Base-by-base conservation (phyloP, 2,329 filamentous ascomycete species). In the Penicillium sp. region DNA sequence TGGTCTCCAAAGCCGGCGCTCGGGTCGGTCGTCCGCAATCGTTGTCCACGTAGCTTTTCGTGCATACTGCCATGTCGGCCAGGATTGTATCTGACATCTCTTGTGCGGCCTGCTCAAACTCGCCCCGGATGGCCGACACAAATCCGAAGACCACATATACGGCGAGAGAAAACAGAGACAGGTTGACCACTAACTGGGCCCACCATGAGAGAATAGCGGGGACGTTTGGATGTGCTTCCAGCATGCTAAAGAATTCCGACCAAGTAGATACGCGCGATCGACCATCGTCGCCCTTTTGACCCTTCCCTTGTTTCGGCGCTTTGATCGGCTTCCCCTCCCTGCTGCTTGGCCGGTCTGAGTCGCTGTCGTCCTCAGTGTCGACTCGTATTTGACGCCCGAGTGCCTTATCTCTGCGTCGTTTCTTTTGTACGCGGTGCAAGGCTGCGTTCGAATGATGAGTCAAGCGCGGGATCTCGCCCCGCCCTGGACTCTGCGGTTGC, bases 1-100 rank as follows among this genome's bases (percentile, higher is more conserved):
- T 74, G 0, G 72, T 72, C 53, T 86, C 80, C 59, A 97, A 75
- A 0, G 87, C 89, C 0, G 91, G 92, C 3, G 87, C 72, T 12
- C 86, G 80, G 14, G 79, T 79, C 2, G 80, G 77, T 0, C 78
- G 80, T 1, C 78, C 80, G 68, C 93, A 99, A 31, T 78, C 77
- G 63, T 99, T 99, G 40, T 83, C 78, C 2, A 78, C 74, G 68
- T 87, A 99, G 55, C 92, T 78, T 33, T 81, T 80, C 2, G 81
- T 79, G 67, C 93, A 99, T 6, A 77, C 75, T 1, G 81, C 78
- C 67, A 93, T 93, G 55, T 89, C 83, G 10, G 82, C 80, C 53
- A 91, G 71, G 18, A 93, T 81, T 12, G 82, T 80, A 2, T 80
- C 76, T n/a, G 83, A 82, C 11, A 83, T 84, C 46, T 83, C 81